phyloP scores from a whole-genome alignment of 345 rosid genomes.

The Gossypium anomalum region DNA sequence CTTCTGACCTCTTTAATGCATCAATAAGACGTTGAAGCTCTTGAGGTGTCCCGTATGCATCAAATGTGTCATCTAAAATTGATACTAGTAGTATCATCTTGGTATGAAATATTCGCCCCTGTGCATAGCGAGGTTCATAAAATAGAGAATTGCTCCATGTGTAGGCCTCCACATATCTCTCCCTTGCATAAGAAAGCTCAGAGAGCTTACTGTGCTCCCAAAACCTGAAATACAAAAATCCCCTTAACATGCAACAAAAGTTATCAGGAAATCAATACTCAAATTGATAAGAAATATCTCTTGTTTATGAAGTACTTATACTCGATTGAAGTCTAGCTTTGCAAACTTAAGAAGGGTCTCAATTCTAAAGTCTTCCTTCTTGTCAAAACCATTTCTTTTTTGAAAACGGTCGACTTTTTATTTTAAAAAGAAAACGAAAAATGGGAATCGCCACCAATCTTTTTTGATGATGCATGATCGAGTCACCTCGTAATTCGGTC shows the following conservation, averaged over 20 bases:
- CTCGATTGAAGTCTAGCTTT: neutral
- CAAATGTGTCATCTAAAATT: slow-evolving; percentile 1
- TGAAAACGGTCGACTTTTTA: no score
- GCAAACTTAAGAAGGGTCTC: neutral
- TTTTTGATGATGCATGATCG: no score
- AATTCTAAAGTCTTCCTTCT: neutral
- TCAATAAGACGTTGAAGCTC: neutral
- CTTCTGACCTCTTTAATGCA: neutral
- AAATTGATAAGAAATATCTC: neutral
- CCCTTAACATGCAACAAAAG: neutral
- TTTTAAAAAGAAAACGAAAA: no score
- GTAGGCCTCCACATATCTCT: slow-evolving; percentile 3
- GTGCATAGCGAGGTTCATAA: neutral
- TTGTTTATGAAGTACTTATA: neutral
- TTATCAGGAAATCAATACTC: neutral
- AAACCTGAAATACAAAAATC: neutral
- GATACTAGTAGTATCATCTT: neutral
- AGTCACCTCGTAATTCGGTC: no score
- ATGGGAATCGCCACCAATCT: no score
- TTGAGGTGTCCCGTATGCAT: slow-evolving; percentile 2
- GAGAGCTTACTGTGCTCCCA: neutral
- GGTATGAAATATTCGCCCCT: neutral
- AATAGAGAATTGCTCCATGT: neutral
- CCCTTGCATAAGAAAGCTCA: neutral
- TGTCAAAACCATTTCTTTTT: no score